These are phyloP conservation scores for Didymosphaeria variabile DNA, from an alignment of 2,329 filamentous ascomycete species.

Conservation along the genomic window DNA sequence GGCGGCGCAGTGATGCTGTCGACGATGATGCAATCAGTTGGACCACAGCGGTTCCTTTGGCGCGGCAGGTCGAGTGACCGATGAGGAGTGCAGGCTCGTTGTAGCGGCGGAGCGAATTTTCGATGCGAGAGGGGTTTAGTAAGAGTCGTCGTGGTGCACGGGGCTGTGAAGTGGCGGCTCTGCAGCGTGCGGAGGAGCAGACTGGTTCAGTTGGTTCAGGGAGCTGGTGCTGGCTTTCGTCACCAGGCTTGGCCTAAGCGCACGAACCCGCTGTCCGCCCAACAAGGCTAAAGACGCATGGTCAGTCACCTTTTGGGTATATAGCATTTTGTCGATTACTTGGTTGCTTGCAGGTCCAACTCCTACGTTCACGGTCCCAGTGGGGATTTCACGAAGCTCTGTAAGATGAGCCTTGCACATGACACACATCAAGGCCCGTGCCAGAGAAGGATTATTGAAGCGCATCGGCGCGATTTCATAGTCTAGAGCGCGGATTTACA, in stretches of 20 bases:
- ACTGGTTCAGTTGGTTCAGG: conserved; percentile 3
- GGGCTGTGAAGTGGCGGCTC: conserved; percentile 30
- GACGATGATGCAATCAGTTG: conserved; percentile 35
- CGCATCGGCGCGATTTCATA: conserved; percentile 40
- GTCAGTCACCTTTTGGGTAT: too few relatives aligned
- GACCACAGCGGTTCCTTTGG: conserved; percentile 23
- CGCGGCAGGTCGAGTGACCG: conserved; percentile 17
- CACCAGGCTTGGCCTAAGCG: conserved; percentile 22
- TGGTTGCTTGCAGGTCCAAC: neutral
- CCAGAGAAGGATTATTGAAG: conserved; percentile 36
- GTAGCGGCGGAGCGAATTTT: conserved; percentile 6
- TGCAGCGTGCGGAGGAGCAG: conserved; percentile 15
- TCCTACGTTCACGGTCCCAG: neutral
- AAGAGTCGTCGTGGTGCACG: conserved; percentile 19
- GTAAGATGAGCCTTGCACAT: neutral
- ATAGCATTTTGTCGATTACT: neutral
- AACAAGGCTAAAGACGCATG: conserved; percentile 6
- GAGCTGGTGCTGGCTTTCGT: conserved; percentile 24
- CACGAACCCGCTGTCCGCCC: neutral
- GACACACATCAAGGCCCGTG: neutral
- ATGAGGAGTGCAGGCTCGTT: conserved; percentile 12
- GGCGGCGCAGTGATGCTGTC: conserved; percentile 25
- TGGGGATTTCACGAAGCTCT: neutral
- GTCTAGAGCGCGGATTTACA: conserved; percentile 49
- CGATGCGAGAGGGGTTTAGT: neutral